Conservation (phyloP, 106 monocot species). For the Posidonia australis region DNA sequence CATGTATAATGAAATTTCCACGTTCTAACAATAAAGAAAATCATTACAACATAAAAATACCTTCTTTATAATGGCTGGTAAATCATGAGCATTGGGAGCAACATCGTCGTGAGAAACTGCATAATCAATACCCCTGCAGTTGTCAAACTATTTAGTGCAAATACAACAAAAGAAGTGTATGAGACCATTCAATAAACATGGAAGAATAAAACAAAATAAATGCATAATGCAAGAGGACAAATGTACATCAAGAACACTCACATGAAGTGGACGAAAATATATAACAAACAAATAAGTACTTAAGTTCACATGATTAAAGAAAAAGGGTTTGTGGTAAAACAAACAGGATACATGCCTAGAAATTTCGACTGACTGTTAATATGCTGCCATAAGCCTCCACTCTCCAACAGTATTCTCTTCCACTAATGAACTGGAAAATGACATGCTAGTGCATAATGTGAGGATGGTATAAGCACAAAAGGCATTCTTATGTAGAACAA, state of each 20-base stretch:
- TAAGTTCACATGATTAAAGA: too few relatives aligned
- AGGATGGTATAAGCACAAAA: too few relatives aligned
- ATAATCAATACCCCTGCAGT: conserved; percentile 22
- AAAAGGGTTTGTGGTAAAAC: too few relatives aligned
- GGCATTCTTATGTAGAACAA: too few relatives aligned
- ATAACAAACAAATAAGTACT: too few relatives aligned
- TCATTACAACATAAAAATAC: not conserved
- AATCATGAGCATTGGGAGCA: conserved; percentile 13
- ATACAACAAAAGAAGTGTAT: not conserved
- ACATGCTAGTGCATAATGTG: too few relatives aligned
- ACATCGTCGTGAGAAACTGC: conserved; percentile 15
- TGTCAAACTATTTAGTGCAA: not conserved
- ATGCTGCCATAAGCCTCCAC: too few relatives aligned
- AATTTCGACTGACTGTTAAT: too few relatives aligned
- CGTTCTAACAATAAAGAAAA: not conserved
- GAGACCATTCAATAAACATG: not conserved
- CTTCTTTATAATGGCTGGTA: conserved; percentile 21
- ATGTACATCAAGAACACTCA: not conserved
- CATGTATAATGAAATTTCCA: not conserved
- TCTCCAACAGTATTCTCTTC: too few relatives aligned
- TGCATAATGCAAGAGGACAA: not conserved
- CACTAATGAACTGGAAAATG: too few relatives aligned
- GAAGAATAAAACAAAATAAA: not conserved
- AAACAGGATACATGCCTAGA: too few relatives aligned
- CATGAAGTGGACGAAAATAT: not conserved